Conservation (phyloP, 1,139 yeast species). For the Hanseniaspora sp. region DNA sequence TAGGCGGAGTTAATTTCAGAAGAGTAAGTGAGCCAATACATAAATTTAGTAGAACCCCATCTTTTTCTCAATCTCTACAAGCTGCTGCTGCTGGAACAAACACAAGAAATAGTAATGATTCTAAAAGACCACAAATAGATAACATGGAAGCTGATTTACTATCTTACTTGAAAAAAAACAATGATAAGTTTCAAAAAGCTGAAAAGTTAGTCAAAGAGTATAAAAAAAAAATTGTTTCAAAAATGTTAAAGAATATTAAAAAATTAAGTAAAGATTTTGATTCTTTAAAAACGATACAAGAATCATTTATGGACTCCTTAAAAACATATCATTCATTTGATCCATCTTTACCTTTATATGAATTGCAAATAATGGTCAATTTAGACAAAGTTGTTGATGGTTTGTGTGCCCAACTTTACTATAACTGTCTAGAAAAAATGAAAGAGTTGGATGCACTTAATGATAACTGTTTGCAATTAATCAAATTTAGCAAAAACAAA, state of each 20-base stretch:
- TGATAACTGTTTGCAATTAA: constrained; percentile 6
- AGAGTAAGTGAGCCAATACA: background rate
- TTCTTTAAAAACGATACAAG: background rate
- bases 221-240: constrained; percentile 3
- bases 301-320: background rate
- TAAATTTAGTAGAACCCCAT: background rate
- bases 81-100: background rate
- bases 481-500: constrained; percentile 12
- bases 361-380: background rate
- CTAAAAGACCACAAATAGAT: background rate
- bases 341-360: background rate
- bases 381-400: background rate
- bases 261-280: background rate
- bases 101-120: background rate
- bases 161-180: background rate
- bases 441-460: constrained; percentile 7
- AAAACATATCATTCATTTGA: background rate
- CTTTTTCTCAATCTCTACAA: background rate
- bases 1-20: background rate
- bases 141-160: background rate
- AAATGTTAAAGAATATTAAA: background rate
- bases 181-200: background rate
- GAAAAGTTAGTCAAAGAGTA: constrained; percentile 4
- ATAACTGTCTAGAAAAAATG: constrained; percentile 10
- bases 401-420: background rate